phyloP scores from a whole-genome alignment of 176 grass and related monocot species.

The Aegilops umbellulata region DNA sequence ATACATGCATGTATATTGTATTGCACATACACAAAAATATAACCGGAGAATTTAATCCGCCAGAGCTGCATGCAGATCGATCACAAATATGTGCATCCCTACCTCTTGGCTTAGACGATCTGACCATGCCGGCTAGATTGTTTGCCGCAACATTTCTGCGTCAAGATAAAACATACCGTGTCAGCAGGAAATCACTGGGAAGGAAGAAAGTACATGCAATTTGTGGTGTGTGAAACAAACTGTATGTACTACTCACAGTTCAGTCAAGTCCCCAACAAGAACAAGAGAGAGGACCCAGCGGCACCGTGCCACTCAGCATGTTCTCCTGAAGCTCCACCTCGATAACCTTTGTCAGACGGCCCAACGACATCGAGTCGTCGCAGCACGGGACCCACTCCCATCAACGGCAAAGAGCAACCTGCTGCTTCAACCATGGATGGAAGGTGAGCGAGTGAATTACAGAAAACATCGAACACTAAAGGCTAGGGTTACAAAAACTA shows the following conservation, averaged over 20 bases:
- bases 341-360: conserved; percentile 5
- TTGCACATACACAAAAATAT: background rate
- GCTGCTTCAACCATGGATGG: too few relatives aligned
- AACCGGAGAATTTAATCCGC: background rate
- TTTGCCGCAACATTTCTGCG: conserved; percentile 44
- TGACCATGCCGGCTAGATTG: conserved; percentile 16
- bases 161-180: background rate
- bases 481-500: too few relatives aligned
- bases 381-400: too few relatives aligned
- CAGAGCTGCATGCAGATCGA: background rate
- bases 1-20: too few relatives aligned
- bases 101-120: conserved; percentile 36
- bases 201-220: background rate
- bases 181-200: background rate
- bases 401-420: too few relatives aligned
- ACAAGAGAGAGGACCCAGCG: conserved; percentile 26
- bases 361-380: background rate
- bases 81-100: background rate
- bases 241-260: too few relatives aligned
- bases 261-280: background rate
- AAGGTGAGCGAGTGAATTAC: too few relatives aligned
- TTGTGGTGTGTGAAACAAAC: too few relatives aligned
- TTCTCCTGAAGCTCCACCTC: conserved; percentile 33
- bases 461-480: too few relatives aligned
- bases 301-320: conserved; percentile 8